Evolutionary conservation across 2,329 filamentous ascomycete species (phyloP), one percentile per base, ranked within the genome.

Genomic region (Thielaviopsis ethacetica): DNA sequence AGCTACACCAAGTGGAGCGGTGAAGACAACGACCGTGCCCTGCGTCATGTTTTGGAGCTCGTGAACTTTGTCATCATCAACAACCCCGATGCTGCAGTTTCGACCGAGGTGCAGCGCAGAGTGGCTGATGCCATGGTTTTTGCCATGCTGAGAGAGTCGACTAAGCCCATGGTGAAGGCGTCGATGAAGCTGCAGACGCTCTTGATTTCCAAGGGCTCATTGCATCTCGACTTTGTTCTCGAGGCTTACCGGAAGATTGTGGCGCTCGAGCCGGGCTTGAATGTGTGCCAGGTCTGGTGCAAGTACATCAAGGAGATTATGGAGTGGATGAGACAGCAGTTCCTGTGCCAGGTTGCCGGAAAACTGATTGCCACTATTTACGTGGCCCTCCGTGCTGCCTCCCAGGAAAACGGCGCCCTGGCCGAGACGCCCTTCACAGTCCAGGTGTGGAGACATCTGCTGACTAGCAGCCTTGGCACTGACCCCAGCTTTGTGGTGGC

Each of bases 1-100:
- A 84, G 82, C 65, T 85, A 81, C 65, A 71, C 84, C 56, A 81
- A 84, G 64, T 84, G 81, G 80, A 83, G 82, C 64, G 82, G 84
- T 65, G 79, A 79, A 59, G 81, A 84, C 65, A 78, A 81, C 61
- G 79, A 83, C 64, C 74, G 82, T 12, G 81, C 81, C 41, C 79
- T 84, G 77, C 78, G 77, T 62, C 73, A 83, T 60, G 76, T 83
- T 4, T 72, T 84, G 34, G 81, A 85, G 63, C 70, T 82, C 21
- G 69, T 84, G 22, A 72, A 74, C 5, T 72, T 73, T 58, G 73
- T 81, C 19, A 71, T 81, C 47, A 66, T 67, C 54, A 74, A 71
- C 58, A 81, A 83, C 61, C 75, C 79, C 0, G 67, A 73, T 27
- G 64, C 68, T 2, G 62, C 68, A n/a, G 67, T 67, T 21, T 70